These are phyloP conservation scores for Remersonia thermophila DNA, from an alignment of 2,329 filamentous ascomycete species.

Conservation along the genomic window DNA sequence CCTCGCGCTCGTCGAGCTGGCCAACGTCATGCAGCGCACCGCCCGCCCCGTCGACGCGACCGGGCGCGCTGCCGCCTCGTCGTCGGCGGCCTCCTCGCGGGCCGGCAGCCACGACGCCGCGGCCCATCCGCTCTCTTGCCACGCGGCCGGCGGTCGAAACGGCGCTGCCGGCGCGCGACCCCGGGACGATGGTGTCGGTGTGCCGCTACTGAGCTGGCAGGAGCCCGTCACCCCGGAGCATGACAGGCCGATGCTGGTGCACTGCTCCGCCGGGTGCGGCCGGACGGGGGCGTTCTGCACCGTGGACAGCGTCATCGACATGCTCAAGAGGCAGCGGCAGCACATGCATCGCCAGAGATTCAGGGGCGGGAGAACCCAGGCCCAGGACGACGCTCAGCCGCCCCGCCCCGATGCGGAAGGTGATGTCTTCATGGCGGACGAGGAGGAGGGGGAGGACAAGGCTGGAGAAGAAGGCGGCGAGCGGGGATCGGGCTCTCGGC, in stretches of 20 bases:
- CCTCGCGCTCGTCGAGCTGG: conserved; percentile 78
- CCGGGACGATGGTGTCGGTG: too few relatives aligned
- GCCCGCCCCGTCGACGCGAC: conserved; percentile 33
- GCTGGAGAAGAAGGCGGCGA: too few relatives aligned
- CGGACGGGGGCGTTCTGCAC: conserved; percentile 95
- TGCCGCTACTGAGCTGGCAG: conserved; percentile 34
- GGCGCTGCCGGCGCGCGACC: background rate
- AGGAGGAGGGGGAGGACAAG: background rate
- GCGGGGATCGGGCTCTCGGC: background rate
- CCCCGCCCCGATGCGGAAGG: conserved; percentile 28
- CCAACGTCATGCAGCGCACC: conserved; percentile 58
- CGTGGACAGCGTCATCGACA: conserved; percentile 89
- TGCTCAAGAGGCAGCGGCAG: conserved; percentile 74
- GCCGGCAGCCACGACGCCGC: conserved; percentile 1
- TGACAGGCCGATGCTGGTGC: conserved; percentile 67
- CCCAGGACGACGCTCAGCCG: conserved; percentile 6
- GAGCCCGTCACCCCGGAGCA: too few relatives aligned
- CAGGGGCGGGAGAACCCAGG: conserved; percentile 18
- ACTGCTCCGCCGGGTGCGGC: conserved; percentile 92
- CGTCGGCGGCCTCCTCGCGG: conserved; percentile 1
- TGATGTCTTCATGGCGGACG: conserved; percentile 33
- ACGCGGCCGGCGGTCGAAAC: background rate
- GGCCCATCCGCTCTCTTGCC: background rate
- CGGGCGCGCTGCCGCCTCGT: conserved; percentile 11
- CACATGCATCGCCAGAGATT: conserved; percentile 13